Percentiles rank a stretch among this genome's conserved stretches.
phyloP scores from a whole-genome alignment of 164 flowering plant species.

The Paratinospora sagittata region DNA sequence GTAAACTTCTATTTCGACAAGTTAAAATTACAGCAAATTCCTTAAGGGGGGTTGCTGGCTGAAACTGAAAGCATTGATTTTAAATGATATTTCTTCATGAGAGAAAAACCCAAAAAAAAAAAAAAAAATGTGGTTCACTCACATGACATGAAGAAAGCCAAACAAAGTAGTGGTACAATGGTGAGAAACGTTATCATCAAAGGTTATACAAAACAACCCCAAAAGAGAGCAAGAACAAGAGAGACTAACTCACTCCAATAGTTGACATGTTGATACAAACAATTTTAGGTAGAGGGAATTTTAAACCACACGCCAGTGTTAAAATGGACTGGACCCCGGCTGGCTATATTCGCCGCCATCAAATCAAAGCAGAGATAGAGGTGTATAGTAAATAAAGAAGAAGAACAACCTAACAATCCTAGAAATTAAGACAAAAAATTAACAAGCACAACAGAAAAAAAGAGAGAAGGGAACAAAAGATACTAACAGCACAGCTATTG shows the following conservation, averaged over 20 bases:
- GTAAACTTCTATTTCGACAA: too few species aligned
- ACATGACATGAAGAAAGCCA: conserved; percentile 3
- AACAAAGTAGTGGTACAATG: neutral
- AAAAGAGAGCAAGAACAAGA: neutral
- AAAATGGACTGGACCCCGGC: conserved; percentile 2
- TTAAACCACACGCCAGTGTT: neutral
- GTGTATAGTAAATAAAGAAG: conserved; percentile 6
- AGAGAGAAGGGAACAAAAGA: neutral
- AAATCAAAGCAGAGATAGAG: conserved; percentile 1
- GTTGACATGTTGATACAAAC: conserved; percentile 9
- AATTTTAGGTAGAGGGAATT: neutral
- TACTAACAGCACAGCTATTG: too few species aligned
- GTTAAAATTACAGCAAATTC: too few species aligned
- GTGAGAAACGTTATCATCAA: too few species aligned
- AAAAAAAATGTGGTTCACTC: too few species aligned
- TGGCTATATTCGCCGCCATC: conserved; percentile 9
- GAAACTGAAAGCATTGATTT: too few species aligned
- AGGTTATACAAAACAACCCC: neutral
- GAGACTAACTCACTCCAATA: neutral
- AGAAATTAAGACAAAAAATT: neutral
- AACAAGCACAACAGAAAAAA: neutral
- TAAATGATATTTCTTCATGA: too few species aligned
- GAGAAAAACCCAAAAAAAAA: too few species aligned
- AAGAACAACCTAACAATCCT: neutral
- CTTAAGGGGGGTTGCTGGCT: too few species aligned